Evolutionary conservation across 2,329 filamentous ascomycete species (phyloP).

Genomic region (Didymella exigua): DNA sequence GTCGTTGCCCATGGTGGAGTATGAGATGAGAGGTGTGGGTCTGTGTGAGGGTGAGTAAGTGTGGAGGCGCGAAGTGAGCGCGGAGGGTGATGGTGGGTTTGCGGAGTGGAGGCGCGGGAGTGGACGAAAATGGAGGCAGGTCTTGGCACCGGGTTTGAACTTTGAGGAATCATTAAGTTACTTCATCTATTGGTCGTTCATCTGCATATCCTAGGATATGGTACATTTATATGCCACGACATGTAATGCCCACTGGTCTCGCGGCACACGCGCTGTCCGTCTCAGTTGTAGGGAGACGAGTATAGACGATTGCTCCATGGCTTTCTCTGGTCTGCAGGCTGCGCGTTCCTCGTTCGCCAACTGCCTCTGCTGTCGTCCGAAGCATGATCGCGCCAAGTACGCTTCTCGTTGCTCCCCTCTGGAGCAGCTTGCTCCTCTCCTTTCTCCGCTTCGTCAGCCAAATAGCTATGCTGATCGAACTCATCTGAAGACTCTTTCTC

Average conservation of each 20-base stretch:
- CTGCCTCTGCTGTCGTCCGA: neutral
- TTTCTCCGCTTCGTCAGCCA: slow-evolving; percentile 4
- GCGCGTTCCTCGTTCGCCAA: slow-evolving; percentile 25
- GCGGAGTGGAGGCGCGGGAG: slow-evolving; percentile 29
- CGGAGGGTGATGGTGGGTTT: slow-evolving; percentile 9
- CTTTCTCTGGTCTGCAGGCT: slow-evolving; percentile 23
- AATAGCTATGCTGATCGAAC: slow-evolving; percentile 20
- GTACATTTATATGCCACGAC: slow-evolving; percentile 10
- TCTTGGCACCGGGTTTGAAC: neutral
- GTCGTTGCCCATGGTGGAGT: slow-evolving; percentile 83
- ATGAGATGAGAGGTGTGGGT: slow-evolving; percentile 1
- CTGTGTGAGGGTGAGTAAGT: neutral
- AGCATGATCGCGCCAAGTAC: slow-evolving; percentile 1
- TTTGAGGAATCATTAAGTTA: neutral
- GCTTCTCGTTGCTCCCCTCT: neutral
- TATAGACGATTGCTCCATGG: slow-evolving; percentile 10
- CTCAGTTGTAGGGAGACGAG: neutral
- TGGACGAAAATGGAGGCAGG: slow-evolving; percentile 15
- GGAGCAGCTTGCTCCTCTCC: neutral
- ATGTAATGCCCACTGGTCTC: neutral
- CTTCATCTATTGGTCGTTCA: neutral
- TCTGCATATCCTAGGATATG: slow-evolving; percentile 9
- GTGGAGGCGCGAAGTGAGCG: slow-evolving; percentile 5
- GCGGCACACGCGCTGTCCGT: neutral
- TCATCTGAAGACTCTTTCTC: slow-evolving; percentile 8